Percentiles rank a stretch among this genome's conserved stretches.
Conservation (phyloP, 768 basidiomycete species). For the Leccinum rimulosum region DNA sequence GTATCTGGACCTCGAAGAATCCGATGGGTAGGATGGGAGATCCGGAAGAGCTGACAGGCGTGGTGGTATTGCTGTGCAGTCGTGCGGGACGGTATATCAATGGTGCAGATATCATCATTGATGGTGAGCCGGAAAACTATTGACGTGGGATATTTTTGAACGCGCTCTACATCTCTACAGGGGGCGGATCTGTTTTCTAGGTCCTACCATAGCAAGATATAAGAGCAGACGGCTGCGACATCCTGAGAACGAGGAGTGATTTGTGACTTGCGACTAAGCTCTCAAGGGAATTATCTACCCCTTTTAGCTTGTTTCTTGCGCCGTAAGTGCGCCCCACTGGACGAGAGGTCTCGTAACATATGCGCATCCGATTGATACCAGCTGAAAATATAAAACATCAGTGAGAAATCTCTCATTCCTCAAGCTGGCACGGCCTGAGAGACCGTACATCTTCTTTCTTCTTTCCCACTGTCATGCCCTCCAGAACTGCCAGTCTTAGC, state of each 20-base stretch:
- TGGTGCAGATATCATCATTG: slow-evolving; percentile 41
- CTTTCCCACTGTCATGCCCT: neutral
- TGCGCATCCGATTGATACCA: neutral
- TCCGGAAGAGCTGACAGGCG: slow-evolving; percentile 39
- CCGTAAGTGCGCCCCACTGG: neutral
- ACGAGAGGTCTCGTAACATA: neutral
- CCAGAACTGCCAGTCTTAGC: neutral
- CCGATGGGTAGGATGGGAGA: slow-evolving; percentile 46
- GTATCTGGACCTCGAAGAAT: slow-evolving; percentile 38
- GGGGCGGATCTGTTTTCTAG: slow-evolving; percentile 24
- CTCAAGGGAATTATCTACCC: too few species aligned
- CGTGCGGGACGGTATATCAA: slow-evolving; percentile 43
- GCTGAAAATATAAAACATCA: neutral
- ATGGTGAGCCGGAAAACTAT: slow-evolving; percentile 33
- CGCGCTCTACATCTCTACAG: slow-evolving; percentile 3
- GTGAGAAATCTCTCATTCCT: neutral
- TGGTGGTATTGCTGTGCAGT: slow-evolving; percentile 41
- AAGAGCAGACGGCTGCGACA: neutral
- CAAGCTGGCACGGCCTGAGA: neutral
- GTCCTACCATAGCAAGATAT: neutral
- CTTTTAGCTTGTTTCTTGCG: neutral
- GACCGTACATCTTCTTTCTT: too few species aligned
- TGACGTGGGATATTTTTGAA: neutral
- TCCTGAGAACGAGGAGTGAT: neutral
- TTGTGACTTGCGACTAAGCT: neutral